phyloP scores from a whole-genome alignment of 306 rosid species.

The Medicago ruthenica region DNA sequence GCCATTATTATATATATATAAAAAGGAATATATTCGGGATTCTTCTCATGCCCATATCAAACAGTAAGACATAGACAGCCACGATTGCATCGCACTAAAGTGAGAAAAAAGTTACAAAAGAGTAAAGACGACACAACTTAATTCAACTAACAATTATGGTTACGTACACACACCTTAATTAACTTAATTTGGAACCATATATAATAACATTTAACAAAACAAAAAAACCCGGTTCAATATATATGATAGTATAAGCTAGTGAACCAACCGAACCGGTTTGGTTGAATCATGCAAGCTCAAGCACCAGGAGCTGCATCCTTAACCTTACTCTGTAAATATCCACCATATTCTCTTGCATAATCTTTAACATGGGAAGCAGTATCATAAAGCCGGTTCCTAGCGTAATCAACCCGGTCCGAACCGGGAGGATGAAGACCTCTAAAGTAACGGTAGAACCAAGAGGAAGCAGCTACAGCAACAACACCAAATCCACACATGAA shows the following conservation, averaged over 20 bases:
- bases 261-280: not conserved
- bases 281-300: too few species aligned
- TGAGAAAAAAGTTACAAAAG: not conserved
- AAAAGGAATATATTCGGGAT: not conserved
- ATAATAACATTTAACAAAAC: not conserved
- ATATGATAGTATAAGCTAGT: not conserved
- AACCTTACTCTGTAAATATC: conserved; percentile 72
- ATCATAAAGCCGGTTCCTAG: conserved; percentile 71
- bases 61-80: not conserved
- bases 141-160: not conserved
- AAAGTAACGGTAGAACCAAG: conserved; percentile 76
- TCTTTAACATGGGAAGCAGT: conserved; percentile 89
- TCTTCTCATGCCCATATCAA: not conserved
- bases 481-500: conserved; percentile 53
- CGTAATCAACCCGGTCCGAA: conserved; percentile 74
- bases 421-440: conserved; percentile 85
- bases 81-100: not conserved
- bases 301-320: conserved; percentile 96
- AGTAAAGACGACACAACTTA: not conserved
- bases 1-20: not conserved
- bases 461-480: conserved; percentile 44
- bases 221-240: conserved; percentile 8
- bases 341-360: conserved; percentile 84
- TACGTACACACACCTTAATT: not conserved
- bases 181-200: not conserved